phyloP scores from a whole-genome alignment of 2,329 filamentous ascomycete species.

The Parastagonospora avenae region DNA sequence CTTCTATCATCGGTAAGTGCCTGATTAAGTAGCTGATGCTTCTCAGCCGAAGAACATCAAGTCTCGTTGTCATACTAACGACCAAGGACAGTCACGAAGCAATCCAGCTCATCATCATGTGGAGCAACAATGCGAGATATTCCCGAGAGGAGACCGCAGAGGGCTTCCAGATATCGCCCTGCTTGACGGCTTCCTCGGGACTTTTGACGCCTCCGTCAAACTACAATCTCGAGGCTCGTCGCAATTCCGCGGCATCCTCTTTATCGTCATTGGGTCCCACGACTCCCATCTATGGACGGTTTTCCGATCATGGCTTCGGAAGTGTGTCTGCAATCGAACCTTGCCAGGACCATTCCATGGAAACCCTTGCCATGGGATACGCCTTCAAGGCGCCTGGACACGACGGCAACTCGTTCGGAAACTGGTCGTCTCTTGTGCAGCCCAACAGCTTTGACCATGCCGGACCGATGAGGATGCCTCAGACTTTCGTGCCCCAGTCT shows the following conservation, averaged over 20 bases:
- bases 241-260: constrained; percentile 37
- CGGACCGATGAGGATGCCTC: constrained; percentile 5
- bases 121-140: constrained; percentile 8
- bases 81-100: neutral
- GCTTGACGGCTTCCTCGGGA: constrained; percentile 21
- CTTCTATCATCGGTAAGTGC: constrained; percentile 1
- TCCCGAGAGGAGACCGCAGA: constrained; percentile 21
- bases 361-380: constrained; percentile 16
- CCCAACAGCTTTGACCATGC: constrained; percentile 1
- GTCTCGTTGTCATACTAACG: neutral
- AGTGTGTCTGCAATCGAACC: constrained; percentile 21
- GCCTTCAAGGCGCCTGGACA: constrained; percentile 9
- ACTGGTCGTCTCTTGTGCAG: constrained; percentile 14
- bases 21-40: neutral
- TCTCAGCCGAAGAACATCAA: neutral
- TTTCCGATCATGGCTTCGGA: constrained; percentile 26
- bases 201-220: constrained; percentile 33
- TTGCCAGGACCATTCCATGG: constrained; percentile 17
- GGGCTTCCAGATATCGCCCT: constrained; percentile 25
- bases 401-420: constrained; percentile 7
- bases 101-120: constrained; percentile 8
- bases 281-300: constrained; percentile 31
- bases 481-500: constrained; percentile 4
- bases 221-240: constrained; percentile 33
- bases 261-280: constrained; percentile 32